Base-by-base conservation (phyloP, 768 basidiomycete genomes). In the Tylopilus balloui region DNA sequence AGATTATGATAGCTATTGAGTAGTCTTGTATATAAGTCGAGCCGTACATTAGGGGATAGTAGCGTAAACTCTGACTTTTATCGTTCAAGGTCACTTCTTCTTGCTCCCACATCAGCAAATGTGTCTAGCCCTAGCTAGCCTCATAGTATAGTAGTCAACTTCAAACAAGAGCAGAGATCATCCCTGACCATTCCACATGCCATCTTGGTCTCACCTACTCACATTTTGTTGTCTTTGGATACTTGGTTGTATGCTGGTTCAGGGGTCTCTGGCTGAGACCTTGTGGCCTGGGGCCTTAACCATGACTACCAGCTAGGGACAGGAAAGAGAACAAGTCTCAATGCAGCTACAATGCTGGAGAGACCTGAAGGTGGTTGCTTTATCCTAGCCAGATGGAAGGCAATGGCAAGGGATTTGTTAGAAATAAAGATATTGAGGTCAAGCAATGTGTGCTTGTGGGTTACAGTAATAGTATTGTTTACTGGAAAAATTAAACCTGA, bases 231-330 rank as follows among this genome's bases (percentile, higher is more conserved):
- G 37, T 79, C 86, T 9, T 70, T 95, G 38, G 81, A 90, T 52
- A 87, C 88, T 8, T 63, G 71, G 31, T 50, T 64, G 24, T 71
- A 71, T 14, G 75, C 77, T 4, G 77, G 71, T 4, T 71, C 73
- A 11, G 77, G 78, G 34, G 77, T 74, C 13, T 62, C 61, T 2
- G 82, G 84, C 2, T 76, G 79, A 43, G 89, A 91, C 64, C 68
- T 91, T 31, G 65, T 84, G 37, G 77, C 73, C 0, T 91, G 86
- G 86, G 89, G 89, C 2, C 74, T 75, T 49, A 89, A 88, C 57
- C 76, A 80, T 40, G 78, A 84, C 28, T 84, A 78, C 51, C 87
- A 91, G 63, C 74, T 90, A 4, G 88, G 88, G 11, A 87, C 80
- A 58, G 86, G 87, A 31, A 86, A 79, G 62, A 79, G 80, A 54